Evolutionary conservation across 768 basidiomycete genomes (phyloP), one percentile per base, ranked within the genome.

Genomic region (Termitomyces sp.): DNA sequence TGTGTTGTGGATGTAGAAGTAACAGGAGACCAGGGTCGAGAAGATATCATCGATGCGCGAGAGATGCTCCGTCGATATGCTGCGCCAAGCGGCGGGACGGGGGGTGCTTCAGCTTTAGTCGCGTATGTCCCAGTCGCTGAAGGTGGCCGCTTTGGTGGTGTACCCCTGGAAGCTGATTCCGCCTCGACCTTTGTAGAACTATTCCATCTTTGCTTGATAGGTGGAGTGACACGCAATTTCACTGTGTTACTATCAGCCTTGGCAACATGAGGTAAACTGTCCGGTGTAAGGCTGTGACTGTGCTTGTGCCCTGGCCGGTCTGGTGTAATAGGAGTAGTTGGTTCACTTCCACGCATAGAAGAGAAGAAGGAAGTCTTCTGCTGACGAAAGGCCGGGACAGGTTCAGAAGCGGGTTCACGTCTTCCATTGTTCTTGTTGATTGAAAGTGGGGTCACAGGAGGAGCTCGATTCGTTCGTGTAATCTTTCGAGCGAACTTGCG

Each of bases 1-100:
- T 84, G 75, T n/a, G 82, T 81, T 20, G 86, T 88, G 14, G 88
- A 88, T 66, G 80, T 78, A 13, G 88, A 86, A 53, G 81, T 86
- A 22, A 87, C 73, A 41, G 89, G 89, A 11, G 89, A 90, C 87
- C 88, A 90, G 51, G 89, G 89, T 44, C 89, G 76, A 14, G 88
- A 90, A 53, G 89, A 90, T 20, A 84, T 79, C 78, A 89, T 86
- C 16, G 89, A 91, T 28, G 82, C 81, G 50, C 89, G 80, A 28
- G 89, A 90, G 30, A 84, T 62, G 69, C 89, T 90, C 60, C 89
- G 79, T 61, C 79, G 77, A 62, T 82, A 79, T 9, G 80, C 74
- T 2, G 83, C 76, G 16, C 75, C 76, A 59, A 76, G 63, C 30
- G 74, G 69, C 20, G 83, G 82, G 28, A 80, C 76, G 28, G 82